phyloP scores from a whole-genome alignment of 257 asterid species.

The Dorcoceras hygrometricum region DNA sequence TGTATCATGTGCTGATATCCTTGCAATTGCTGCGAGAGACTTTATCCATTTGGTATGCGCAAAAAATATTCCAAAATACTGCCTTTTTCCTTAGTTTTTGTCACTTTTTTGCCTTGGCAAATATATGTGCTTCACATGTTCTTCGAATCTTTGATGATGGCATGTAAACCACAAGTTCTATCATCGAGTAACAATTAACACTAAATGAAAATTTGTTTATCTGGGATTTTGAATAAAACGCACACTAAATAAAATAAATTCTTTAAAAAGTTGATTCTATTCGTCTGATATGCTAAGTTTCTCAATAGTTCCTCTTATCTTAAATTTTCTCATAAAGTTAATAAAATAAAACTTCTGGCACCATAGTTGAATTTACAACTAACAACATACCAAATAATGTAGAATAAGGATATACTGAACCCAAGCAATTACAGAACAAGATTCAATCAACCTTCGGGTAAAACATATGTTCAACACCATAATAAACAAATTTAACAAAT shows the following conservation, averaged over 20 bases:
- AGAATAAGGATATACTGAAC: no score
- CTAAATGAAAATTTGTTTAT: neutral
- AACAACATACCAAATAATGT: no score
- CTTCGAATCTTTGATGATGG: slow-evolving; percentile 29
- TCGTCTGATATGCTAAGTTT: no score
- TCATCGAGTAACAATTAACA: neutral
- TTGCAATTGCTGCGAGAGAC: slow-evolving; percentile 90
- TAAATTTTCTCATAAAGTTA: no score
- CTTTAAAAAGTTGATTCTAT: no score
- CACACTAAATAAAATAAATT: neutral
- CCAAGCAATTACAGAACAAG: neutral
- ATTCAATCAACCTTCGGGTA: neutral
- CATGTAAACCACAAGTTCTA: slow-evolving; percentile 5
- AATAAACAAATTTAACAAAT: neutral
- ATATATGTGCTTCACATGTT: slow-evolving; percentile 26
- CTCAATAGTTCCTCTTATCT: no score
- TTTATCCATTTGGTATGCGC: slow-evolving; percentile 77
- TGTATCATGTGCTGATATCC: slow-evolving; percentile 92
- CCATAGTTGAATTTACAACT: no score
- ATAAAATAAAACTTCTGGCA: no score
- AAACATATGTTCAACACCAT: no score
- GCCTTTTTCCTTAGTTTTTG: neutral
- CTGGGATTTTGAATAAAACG: neutral
- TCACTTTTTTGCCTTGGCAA: slow-evolving; percentile 1
- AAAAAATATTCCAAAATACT: neutral